These are phyloP conservation scores for Kazachstania sp. DNA, from an alignment of 1,139 yeast genomes.

Conservation along the genomic window DNA sequence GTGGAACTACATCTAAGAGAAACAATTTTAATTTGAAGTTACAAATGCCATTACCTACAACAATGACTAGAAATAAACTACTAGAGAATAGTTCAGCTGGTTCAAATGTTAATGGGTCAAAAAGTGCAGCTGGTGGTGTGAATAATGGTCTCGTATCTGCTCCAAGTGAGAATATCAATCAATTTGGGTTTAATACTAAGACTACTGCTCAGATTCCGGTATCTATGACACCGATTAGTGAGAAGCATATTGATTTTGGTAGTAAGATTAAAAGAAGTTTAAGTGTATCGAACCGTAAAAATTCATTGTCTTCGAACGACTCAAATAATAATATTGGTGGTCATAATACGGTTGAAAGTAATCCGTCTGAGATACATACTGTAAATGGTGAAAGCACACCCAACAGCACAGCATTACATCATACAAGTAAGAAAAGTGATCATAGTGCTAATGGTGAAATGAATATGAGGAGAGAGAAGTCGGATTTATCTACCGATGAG, in stretches of 20 bases:
- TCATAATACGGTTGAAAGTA: neutral
- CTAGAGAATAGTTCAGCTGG: slow-evolving; percentile 16
- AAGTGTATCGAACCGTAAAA: slow-evolving; percentile 18
- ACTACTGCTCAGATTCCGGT: slow-evolving; percentile 44
- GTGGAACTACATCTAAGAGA: slow-evolving; percentile 14
- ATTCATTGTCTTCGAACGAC: slow-evolving; percentile 3
- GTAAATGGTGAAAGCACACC: neutral
- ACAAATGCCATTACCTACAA: slow-evolving; percentile 44
- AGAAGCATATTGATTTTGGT: slow-evolving; percentile 36
- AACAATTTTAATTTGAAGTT: slow-evolving; percentile 37
- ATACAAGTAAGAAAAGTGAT: neutral
- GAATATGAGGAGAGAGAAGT: neutral
- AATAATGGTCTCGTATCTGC: slow-evolving; percentile 3
- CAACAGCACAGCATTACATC: neutral
- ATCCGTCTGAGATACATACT: neutral
- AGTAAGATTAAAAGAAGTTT: slow-evolving; percentile 22
- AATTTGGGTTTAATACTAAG: slow-evolving; percentile 55
- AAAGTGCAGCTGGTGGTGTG: neutral
- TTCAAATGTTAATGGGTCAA: neutral
- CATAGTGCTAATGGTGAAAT: neutral
- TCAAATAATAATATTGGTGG: neutral
- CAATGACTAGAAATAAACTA: slow-evolving; percentile 29
- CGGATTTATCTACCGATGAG: neutral
- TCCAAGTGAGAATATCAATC: slow-evolving; percentile 43
- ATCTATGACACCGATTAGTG: slow-evolving; percentile 74